Base-by-base conservation (phyloP, 2,329 filamentous ascomycete genomes). In the Cercospora sp. region DNA sequence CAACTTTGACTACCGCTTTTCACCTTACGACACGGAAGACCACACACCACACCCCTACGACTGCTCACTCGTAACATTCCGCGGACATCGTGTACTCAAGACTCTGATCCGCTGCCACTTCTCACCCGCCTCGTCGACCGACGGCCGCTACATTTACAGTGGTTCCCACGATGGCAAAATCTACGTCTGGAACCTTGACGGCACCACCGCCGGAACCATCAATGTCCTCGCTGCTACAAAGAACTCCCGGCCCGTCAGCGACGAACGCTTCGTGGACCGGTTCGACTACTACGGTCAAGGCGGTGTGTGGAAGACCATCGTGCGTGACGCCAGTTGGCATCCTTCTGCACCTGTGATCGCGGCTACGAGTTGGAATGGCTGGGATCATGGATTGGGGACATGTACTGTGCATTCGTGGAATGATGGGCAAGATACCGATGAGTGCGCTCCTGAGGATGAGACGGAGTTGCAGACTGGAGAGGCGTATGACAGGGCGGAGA, bases 81-180 rank as follows among this genome's bases (percentile, higher is more conserved):
- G 93, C 28, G 94, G 94, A 9, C 95, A 99, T 80, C 88, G 87
- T 70, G 93, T 99, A 12, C 86, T 96, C 69, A 90, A 92, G 75
- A 98, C 95, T 0, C 84, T 98, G 48, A 97, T 98, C 73, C 86
- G 95, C 69, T 98, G 95, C 76, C 94, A 98, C 80, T 99, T 99
- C 80, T 95, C 92, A 33, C 95, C 95, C 0, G 89, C 92, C 0
- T 88, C 86, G 10, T 94, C 92, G 76, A 94, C 93, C 1, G 91
- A 97, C 77, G 93, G 91, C 8, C 87, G 93, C 74, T 98, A 97
- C 77, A 93, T 99, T 23, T 98, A 97, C 80, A 91, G 90, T 20
- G 95, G 95, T 23, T 96, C 92, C 74, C 89, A 92, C 71, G 93
- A 97, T 73, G 95, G 95, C 60, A 91, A 91, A 68, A 91, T 97